Evolutionary conservation across 2,329 filamentous ascomycete species (phyloP), one percentile per base, ranked within the genome.

Genomic region (Monosporascus cannonballus): DNA sequence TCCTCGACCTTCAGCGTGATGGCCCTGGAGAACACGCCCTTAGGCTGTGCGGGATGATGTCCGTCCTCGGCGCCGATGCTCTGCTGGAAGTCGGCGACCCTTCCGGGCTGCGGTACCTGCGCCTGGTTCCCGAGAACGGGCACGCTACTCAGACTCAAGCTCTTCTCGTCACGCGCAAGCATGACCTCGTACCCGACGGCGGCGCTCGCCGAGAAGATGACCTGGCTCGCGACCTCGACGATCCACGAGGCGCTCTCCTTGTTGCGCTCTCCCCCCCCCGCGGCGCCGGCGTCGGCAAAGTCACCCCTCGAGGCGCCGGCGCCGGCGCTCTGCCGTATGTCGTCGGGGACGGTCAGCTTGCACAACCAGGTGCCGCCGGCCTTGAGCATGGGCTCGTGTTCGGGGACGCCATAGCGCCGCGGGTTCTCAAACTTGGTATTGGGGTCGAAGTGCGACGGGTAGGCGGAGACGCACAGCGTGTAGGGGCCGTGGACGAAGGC

Each of bases 401-500:
- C 89, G 17, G 94, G 94, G 1, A 87, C 80, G 47, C 89, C 90
- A 73, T 91, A 85, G 50, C 78, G 77, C 50, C 84, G 80, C 1
- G 86, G 80, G 49, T 86, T 78, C 53, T 85, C 81, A 61, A 88
- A 85, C 67, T 90, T 91, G 59, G 79, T 76, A 71, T 96, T 91
- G 2, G 93, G 90, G 63, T 92, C 81, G 74, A 94, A 97, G 47
- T 79, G 83, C 17, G 88, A 79, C 1, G 93, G 90, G 63, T 95
- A 96, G 24, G 91, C 89, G 49, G 92, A 85, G 48, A 92, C 87
- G 64, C 90, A 91, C 38, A 97, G 80, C 1, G 86, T 95, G 68
- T 99, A 99, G 1, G 94, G 94, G 0, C 94, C 94, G 72, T 96
- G 94, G 51, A 99, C 86, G 69, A 96, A 99, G 52, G 94, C 94